Evolutionary conservation across 768 basidiomycete species (phyloP), one percentile per base, ranked within the genome.

Genomic region (Clavulina sp.): DNA sequence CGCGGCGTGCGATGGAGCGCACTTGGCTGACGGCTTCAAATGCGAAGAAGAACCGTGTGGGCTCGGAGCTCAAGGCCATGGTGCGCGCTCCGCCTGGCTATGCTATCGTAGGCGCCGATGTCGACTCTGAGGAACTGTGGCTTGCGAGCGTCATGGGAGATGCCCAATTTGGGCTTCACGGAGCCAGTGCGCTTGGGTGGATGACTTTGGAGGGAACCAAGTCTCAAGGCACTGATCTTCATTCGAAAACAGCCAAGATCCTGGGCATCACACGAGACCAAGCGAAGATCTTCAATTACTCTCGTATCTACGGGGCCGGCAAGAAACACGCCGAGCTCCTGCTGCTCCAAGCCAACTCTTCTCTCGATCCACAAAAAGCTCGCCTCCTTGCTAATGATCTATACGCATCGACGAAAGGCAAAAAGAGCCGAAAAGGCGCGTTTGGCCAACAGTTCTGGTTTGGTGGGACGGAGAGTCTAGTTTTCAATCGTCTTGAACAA

Each of bases 191-290:
- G 1, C 79, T 99, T 40, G 93, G 95, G 2, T 97, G 93, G 93
- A 97, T 99, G 93, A 96, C 92, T 16, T 74, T 99, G 28, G 95
- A 97, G 64, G 92, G 95, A 1, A 93, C 92, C 16, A 97, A 97
- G 65, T 74, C 80, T 0, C 81, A 84, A 0, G 91, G 91, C 4
- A 97, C 93, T 4, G 93, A 99, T 67, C 67, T 99, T 29, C 93
- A 96, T 61, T 96, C 92, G 7, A 95, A 95, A 68, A 93, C 92
- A 1, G 95, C 93, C 7, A 76, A 67, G 53, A 97, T 97, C 60
- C 70, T 97, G 34, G 85, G 86, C 18, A 92, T 92, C 57, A 85
- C 88, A 36, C 77, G 93, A 30, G 89, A 97, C 60, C 81, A 85
- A 58, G 93, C 95, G 30, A 97, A 99, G 64, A 87, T 92, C 32